Evolutionary conservation across 495 filamentous ascomycete species (phyloP), one percentile per base, ranked within the genome.

Genomic region (Xylaria nigripes): DNA sequence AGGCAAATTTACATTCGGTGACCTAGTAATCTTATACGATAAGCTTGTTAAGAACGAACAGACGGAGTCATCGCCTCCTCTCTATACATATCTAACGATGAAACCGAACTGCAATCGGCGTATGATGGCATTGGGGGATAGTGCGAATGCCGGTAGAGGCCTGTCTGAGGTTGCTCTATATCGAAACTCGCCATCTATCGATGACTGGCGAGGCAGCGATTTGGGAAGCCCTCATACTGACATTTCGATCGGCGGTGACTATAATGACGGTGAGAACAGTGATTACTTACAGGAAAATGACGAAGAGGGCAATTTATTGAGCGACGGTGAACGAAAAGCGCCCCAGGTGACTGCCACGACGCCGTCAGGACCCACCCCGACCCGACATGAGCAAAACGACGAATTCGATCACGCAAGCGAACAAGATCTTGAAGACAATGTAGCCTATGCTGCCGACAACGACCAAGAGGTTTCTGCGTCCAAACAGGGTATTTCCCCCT

Each of bases 261-360:
- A 51, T 25, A 81, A 88, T 55, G 85, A 87, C 62, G 81, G 77
- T 19, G 62, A 69, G 45, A 68, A 75, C 30, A 23, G 32, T 21
- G 29, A 16, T 23, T 42, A 69, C 44, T 45, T 53, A n/a, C 61
- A 63, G 51, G 61, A 68, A 19, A 61, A 55, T 4, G 45, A 55
- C 32, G 48, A 45, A 45, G 48, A 51, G 15, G 40, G 21, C 16
- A 48, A 21, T 22, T 1, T 21, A 16, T n/a, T 25, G 21, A 29
- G 45, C 18, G 42, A 30, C 6, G 8, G 42, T 16, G 40, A n/a
- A 21, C 36, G 22, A 23, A 51, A 30, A 7, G 30, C 25, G 24
- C 6, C 40, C 7, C n/a, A 38, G n/a, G 19, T 32, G 18, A 18
- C 18, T n/a, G n/a, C 15, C 30, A 45, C 49, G 45, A 38, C 15